phyloP scores from a whole-genome alignment of 73 alveolate genomes.

The Effrenium voratum region DNA sequence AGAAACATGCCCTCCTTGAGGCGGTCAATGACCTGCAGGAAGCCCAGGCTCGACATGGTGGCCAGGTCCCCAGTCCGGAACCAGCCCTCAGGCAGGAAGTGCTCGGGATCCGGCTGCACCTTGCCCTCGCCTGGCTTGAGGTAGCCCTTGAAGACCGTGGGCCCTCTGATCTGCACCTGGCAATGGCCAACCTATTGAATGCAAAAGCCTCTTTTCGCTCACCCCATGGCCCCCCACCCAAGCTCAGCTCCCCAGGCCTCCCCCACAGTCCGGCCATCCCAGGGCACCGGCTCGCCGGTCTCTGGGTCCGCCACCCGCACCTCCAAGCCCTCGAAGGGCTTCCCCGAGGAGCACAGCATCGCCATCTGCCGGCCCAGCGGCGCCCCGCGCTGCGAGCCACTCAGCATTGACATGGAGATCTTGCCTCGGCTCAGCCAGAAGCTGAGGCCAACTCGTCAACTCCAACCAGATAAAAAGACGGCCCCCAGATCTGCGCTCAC shows the following conservation, averaged over 20 bases:
- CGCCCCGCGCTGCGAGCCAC: background rate
- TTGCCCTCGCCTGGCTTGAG: background rate
- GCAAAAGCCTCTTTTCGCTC: no score
- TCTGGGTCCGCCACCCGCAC: constrained; percentile 60
- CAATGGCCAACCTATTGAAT: no score
- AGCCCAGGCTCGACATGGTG: background rate
- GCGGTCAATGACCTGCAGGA: constrained; percentile 49
- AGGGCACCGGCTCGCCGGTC: constrained; percentile 13
- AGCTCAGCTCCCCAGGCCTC: no score
- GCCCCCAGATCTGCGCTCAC: no score
- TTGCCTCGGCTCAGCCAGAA: no score
- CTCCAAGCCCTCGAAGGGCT: constrained; percentile 68
- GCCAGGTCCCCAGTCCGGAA: constrained; percentile 74
- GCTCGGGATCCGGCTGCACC: background rate
- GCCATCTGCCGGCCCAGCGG: constrained; percentile 62
- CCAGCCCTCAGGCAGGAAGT: constrained; percentile 72
- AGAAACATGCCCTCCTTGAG: no score
- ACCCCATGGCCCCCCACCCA: no score
- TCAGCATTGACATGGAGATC: constrained; percentile 67
- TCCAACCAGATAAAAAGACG: no score
- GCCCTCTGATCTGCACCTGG: constrained; percentile 47
- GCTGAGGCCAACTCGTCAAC: no score
- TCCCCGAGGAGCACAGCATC: constrained; percentile 73
- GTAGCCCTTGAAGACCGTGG: constrained; percentile 50
- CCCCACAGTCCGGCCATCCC: constrained; percentile 59